Conservation (phyloP, 176 grass and related monocot species). For the Oryza officinalis region DNA sequence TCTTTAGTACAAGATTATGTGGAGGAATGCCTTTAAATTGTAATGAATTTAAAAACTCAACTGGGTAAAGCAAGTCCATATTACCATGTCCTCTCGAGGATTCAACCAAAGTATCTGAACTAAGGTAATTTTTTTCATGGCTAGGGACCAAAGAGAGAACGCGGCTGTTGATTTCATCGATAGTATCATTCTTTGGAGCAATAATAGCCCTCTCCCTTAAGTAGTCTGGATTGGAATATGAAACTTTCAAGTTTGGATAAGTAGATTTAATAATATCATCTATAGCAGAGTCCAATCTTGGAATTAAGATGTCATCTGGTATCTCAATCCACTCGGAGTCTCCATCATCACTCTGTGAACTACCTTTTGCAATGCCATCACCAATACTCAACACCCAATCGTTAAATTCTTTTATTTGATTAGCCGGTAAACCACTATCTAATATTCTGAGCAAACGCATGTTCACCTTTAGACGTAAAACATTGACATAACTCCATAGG, state of each 20-base stretch:
- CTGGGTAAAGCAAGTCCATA: slow-evolving; percentile 12
- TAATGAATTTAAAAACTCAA: slow-evolving; percentile 19
- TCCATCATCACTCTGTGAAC: neutral
- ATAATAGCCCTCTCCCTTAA: neutral
- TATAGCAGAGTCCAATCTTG: neutral
- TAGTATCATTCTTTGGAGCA: slow-evolving; percentile 1
- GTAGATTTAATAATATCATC: slow-evolving; percentile 2
- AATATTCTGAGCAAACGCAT: neutral
- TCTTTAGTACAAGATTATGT: neutral
- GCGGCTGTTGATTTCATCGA: neutral
- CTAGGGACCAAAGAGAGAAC: slow-evolving; percentile 8
- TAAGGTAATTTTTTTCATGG: neutral
- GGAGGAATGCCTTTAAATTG: neutral
- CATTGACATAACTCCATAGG: neutral
- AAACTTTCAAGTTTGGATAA: neutral
- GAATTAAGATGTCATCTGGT: neutral
- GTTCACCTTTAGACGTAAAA: neutral
- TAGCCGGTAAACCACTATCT: neutral
- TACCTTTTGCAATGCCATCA: neutral
- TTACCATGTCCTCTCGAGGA: neutral
- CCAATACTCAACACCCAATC: neutral
- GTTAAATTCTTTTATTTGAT: neutral
- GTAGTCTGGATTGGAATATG: neutral
- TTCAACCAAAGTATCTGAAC: slow-evolving; percentile 2
- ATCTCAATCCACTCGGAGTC: neutral